Evolutionary conservation across 805 yeast genomes (phyloP), one percentile per base, ranked within the genome.

Genomic region (Suhomyces faveliae): DNA sequence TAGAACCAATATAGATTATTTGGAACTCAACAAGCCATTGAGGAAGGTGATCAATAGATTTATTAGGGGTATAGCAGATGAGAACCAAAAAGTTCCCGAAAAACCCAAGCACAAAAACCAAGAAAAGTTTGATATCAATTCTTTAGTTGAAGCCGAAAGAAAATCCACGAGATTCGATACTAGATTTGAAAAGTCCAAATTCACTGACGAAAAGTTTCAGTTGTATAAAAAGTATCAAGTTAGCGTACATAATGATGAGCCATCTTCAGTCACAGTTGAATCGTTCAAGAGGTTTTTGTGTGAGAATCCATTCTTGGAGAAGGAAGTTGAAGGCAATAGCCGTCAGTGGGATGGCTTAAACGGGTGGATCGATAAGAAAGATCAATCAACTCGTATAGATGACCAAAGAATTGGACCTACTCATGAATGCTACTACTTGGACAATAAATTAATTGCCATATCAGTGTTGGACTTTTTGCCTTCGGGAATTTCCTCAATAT

Each of bases 391-490:
- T 19, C 15, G 17, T 1, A 13, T 23, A 41, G 11, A 27, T n/a
- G 27, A 29, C 4, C 25, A 27, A 17, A 52, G 73, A 35, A 51
- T 66, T 6, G 96, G 92, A 2, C 87, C 89, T 1, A 74, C 78
- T 2, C 97, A 90, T 63, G 95, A 89, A 58, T 78, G 88, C 60
- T 90, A 89, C 59, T 87, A 85, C 56, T 62, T 76, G 13, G 78
- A 87, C 40, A 81, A 65, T 3, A 73, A 76, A 51, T 69, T 90
- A 17, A 79, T 87, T 35, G 96, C 92, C 0, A 67, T 90, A 29
- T 87, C 87, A 0, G 88, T 90, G 0, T 59, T 86, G 24, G 97
- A 90, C 63, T 68, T 90, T 17, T 63, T 91, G 27, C 96, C 96
- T 0, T 64, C 79, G 21, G 85, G 88, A 0, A 63, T 91, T 0